These are phyloP conservation scores for Fusarium redolens DNA, from an alignment of 2,329 filamentous ascomycete species.

Conservation along the genomic window DNA sequence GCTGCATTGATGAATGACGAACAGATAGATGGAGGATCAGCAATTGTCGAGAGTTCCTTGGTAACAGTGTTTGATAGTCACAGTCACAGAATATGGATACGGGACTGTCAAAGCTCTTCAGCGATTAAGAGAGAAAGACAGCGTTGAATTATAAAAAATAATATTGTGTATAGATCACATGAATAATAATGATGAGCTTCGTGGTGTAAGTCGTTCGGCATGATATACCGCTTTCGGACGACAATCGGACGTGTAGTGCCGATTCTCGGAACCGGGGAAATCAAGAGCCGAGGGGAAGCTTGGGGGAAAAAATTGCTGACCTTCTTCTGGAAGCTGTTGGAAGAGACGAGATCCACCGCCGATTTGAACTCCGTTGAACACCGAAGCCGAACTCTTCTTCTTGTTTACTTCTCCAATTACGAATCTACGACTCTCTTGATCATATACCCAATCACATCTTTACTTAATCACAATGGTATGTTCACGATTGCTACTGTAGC, in stretches of 20 bases:
- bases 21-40: slow-evolving; percentile 42
- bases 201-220: slow-evolving; percentile 5
- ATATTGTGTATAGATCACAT: neutral
- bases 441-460: slow-evolving; percentile 1
- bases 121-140: neutral
- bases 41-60: slow-evolving; percentile 31
- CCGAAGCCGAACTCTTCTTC: slow-evolving; percentile 31
- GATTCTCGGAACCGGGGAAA: slow-evolving; percentile 50
- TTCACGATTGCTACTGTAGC: slow-evolving; percentile 8
- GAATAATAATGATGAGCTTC: neutral
- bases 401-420: slow-evolving; percentile 27
- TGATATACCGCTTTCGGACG: slow-evolving; percentile 13
- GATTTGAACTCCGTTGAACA: slow-evolving; percentile 43
- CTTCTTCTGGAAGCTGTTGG: slow-evolving; percentile 56
- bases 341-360: slow-evolving; percentile 50
- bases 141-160: slow-evolving; percentile 21
- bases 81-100: slow-evolving; percentile 1
- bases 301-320: slow-evolving; percentile 52
- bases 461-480: slow-evolving; percentile 48
- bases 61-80: slow-evolving; percentile 18
- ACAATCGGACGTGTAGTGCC: slow-evolving; percentile 13
- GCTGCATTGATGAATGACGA: slow-evolving; percentile 35
- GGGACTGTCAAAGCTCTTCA: neutral
- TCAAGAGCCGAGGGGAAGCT: slow-evolving; percentile 44
- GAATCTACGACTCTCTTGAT: slow-evolving; percentile 35